phyloP scores from a whole-genome alignment of 805 yeast species.

The Candida sphagnicola region DNA sequence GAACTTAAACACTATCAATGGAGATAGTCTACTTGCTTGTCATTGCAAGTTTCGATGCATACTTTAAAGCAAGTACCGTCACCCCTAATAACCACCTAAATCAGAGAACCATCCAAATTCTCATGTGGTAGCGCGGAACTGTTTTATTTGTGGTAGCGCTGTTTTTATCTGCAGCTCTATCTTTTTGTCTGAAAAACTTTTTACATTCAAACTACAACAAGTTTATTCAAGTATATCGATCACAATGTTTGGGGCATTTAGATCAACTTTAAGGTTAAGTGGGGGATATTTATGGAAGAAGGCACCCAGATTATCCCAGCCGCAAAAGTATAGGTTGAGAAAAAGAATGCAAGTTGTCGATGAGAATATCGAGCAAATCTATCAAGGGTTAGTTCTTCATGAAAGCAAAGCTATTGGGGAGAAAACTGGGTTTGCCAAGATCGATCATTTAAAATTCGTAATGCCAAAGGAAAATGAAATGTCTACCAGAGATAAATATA shows the following conservation, averaged over 20 bases:
- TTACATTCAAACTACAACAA: not conserved
- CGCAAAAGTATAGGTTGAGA: constrained; percentile 82
- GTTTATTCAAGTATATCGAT: not conserved
- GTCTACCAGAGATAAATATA: constrained; percentile 80
- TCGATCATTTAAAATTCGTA: constrained; percentile 31
- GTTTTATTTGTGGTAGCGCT: too few species aligned
- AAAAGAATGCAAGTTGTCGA: constrained; percentile 81
- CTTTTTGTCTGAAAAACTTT: not conserved
- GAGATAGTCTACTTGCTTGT: too few species aligned
- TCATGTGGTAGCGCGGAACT: not conserved
- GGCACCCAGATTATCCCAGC: constrained; percentile 56
- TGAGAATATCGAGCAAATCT: constrained; percentile 63
- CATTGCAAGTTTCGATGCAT: too few species aligned
- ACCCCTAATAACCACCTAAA: too few species aligned
- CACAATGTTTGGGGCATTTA: constrained; percentile 70
- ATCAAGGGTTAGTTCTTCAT: constrained; percentile 25
- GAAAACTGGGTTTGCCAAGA: constrained; percentile 31
- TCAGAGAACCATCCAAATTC: too few species aligned
- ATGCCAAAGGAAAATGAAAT: constrained; percentile 81
- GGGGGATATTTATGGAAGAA: constrained; percentile 76
- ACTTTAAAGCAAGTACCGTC: too few species aligned
- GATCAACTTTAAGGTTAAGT: constrained; percentile 47
- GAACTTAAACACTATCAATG: too few species aligned
- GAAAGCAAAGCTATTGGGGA: constrained; percentile 22
- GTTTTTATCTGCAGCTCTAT: not conserved